Evolutionary conservation across 2,329 filamentous ascomycete genomes (phyloP).

Genomic region (Aspergillus clavatus): DNA sequence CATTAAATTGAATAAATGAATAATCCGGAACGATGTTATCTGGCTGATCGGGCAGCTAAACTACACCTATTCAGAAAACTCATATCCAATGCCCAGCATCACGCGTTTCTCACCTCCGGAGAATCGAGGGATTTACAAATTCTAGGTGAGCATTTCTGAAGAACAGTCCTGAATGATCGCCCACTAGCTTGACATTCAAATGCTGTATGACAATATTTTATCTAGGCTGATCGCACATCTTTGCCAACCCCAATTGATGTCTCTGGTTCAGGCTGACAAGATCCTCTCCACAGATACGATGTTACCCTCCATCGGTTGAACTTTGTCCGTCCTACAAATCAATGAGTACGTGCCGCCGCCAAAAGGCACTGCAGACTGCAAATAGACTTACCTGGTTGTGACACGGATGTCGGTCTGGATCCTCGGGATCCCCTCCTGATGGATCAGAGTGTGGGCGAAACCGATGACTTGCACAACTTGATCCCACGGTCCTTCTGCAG

Average conservation of each 20-base stretch:
- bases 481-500: constrained; percentile 77
- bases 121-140: too few species aligned
- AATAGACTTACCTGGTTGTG: constrained; percentile 59
- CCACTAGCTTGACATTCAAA: too few species aligned
- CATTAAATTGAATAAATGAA: too few species aligned
- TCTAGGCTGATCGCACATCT: background rate
- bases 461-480: constrained; percentile 74
- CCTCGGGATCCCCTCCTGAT: constrained; percentile 65
- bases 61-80: too few species aligned
- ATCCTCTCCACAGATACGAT: constrained; percentile 54
- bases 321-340: constrained; percentile 66
- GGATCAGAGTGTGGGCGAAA: constrained; percentile 69
- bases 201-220: background rate
- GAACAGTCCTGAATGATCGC: too few species aligned
- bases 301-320: constrained; percentile 70
- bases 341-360: constrained; percentile 1
- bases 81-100: too few species aligned
- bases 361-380: background rate
- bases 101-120: too few species aligned
- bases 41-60: too few species aligned
- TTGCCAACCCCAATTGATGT: background rate
- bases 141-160: too few species aligned
- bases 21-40: too few species aligned
- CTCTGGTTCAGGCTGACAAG: constrained; percentile 25
- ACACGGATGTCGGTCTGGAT: constrained; percentile 83